Percentiles rank a stretch among this genome's conserved stretches.
Evolutionary conservation across 148 eudicot genomes (phyloP).

Genomic region (Bassia scoparia): DNA sequence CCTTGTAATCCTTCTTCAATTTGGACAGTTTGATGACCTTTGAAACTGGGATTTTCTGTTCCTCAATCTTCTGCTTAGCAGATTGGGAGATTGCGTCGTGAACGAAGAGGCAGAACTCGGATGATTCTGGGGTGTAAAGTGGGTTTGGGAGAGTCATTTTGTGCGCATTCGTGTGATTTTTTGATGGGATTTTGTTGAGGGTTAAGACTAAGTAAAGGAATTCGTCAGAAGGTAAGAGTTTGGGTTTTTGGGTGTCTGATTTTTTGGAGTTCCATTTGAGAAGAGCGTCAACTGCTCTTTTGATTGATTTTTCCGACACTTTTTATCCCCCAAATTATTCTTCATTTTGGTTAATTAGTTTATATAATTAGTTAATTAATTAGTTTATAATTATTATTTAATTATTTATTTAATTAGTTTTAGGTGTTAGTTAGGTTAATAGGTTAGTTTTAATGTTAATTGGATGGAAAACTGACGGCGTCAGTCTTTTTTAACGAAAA

Average conservation of each 20-base stretch:
- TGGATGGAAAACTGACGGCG: too few relatives aligned
- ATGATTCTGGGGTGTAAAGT: slow-evolving; percentile 27
- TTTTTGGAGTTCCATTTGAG: slow-evolving; percentile 46
- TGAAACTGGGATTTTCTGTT: slow-evolving; percentile 34
- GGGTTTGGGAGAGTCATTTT: slow-evolving; percentile 60
- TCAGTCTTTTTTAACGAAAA: too few relatives aligned
- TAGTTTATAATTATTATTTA: too few relatives aligned
- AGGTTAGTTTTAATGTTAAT: too few relatives aligned
- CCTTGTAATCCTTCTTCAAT: slow-evolving; percentile 53
- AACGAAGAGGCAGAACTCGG: slow-evolving; percentile 53
- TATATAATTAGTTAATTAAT: too few relatives aligned
- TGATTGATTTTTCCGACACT: slow-evolving; percentile 16
- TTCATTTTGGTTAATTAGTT: too few relatives aligned
- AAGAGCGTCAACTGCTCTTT: slow-evolving; percentile 43
- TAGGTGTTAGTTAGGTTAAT: too few relatives aligned
- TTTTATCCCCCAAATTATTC: too few relatives aligned
- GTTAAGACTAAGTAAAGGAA: slow-evolving; percentile 66
- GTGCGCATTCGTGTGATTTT: slow-evolving; percentile 42
- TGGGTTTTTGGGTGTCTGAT: slow-evolving; percentile 36
- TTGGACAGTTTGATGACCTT: slow-evolving; percentile 53
- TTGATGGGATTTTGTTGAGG: slow-evolving; percentile 58
- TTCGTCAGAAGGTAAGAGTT: slow-evolving; percentile 43
- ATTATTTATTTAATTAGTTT: too few relatives aligned
- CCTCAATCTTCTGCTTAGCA: slow-evolving; percentile 40
- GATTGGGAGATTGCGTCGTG: slow-evolving; percentile 41